Evolutionary conservation across 2,329 filamentous ascomycete genomes (phyloP), one percentile per base, ranked within the genome.

Genomic region (Aspergillus sp.): DNA sequence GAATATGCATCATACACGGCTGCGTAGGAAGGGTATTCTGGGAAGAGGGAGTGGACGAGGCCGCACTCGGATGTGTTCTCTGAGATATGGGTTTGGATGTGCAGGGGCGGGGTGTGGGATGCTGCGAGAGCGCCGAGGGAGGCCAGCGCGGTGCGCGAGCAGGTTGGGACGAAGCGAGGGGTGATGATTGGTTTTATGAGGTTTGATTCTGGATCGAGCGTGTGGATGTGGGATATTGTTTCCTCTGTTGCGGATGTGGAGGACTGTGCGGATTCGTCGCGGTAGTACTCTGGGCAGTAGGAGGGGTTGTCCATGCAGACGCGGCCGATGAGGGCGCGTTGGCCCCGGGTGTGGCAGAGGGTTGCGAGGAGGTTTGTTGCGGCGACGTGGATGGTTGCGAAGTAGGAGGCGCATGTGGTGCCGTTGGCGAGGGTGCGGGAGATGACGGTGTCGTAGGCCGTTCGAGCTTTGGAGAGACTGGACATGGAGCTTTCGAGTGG

Each of bases 381-480:
- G 1, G 85, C 81, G 1, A 96, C 90, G 72, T 96, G 88, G 62
- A 91, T 86, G 24, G 95, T 98, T 58, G 93, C 93, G 73, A 90
- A 98, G 81, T 98, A 98, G n/a, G 91, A 86, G 6, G 92, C 92
- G 11, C 90, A 95, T 0, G 95, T 99, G 9, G 95, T 99, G 62
- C 95, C 95, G 71, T 97, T 87, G 21, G 90, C 84, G 11, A 99
- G 84, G 0, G 92, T 96, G 47, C 90, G 86, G 31, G 86, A 81
- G 62, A 99, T 85, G 62, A 90, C 89, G 57, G 89, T 87, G 23
- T 83, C 82, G 77, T 98, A 99, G 61, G 96, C 87, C 37, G 62
- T 63, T 31, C 66, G 65, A 9, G 68, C 71, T 23, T 59, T 65
- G 21, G 58, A 56, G 11, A 60, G 43, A 40, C 67, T 66, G 6